These are phyloP conservation scores for Phyllosticta citriasiana DNA, from an alignment of 2,329 filamentous ascomycete genomes.

Conservation along the genomic window DNA sequence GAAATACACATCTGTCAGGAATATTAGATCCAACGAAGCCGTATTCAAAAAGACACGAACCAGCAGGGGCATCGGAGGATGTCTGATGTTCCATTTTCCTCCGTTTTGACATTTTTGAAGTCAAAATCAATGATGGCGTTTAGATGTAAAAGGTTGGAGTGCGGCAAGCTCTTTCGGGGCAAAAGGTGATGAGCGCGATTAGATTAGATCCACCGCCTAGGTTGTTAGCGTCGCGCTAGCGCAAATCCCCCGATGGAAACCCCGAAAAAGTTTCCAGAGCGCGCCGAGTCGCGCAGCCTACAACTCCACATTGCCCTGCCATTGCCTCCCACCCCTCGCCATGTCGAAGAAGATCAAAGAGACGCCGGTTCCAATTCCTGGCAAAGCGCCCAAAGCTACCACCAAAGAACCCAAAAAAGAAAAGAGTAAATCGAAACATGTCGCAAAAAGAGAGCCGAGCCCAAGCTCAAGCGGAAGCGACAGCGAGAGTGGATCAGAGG, in stretches of 20 bases:
- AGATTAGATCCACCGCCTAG: conserved; percentile 8
- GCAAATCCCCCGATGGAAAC: background rate
- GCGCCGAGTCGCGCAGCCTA: background rate
- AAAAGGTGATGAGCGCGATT: conserved; percentile 1
- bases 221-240: background rate
- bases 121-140: background rate
- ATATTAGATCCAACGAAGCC: conserved; percentile 2
- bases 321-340: conserved; percentile 11
- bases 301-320: conserved; percentile 13
- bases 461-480: background rate
- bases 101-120: conserved; percentile 1
- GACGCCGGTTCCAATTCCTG: conserved; percentile 25
- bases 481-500: conserved; percentile 1
- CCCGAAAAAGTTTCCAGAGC: conserved; percentile 7
- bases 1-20: conserved; percentile 1
- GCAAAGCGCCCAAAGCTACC: conserved; percentile 16
- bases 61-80: background rate
- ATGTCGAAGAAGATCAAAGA: conserved; percentile 25
- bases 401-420: conserved; percentile 6
- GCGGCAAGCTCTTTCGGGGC: background rate
- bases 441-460: background rate
- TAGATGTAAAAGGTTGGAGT: background rate
- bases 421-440: background rate
- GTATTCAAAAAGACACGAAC: background rate
- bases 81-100: conserved; percentile 1